Evolutionary conservation across 2,329 filamentous ascomycete genomes (phyloP).

Genomic region (Aspergillus proliferans): DNA sequence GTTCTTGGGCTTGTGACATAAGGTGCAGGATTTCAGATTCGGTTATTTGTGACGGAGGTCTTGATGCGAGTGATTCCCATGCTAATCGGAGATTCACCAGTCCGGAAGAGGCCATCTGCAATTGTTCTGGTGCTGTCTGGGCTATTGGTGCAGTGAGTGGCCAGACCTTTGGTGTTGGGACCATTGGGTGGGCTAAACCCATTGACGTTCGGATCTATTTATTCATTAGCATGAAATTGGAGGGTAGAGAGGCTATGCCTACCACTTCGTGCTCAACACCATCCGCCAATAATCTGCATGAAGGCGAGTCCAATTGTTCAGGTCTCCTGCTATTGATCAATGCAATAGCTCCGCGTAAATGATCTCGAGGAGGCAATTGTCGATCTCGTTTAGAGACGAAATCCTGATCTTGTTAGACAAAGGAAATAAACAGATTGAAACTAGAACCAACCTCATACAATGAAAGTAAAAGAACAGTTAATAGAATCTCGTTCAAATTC

Average conservation of each 20-base stretch:
- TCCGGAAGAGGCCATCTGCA: constrained; percentile 15
- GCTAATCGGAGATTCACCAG: constrained; percentile 18
- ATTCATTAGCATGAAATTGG: neutral
- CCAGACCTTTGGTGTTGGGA: constrained; percentile 19
- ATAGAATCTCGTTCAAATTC: constrained; percentile 17
- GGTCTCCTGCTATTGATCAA: constrained; percentile 18
- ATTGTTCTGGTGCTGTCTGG: constrained; percentile 12
- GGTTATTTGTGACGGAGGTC: neutral
- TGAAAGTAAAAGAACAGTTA: constrained; percentile 21
- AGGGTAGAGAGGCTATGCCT: neutral
- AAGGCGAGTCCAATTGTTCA: constrained; percentile 7
- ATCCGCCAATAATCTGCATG: constrained; percentile 13
- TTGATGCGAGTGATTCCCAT: constrained; percentile 14
- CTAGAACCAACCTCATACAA: constrained; percentile 19
- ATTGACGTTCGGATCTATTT: constrained; percentile 19
- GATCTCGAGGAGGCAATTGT: constrained; percentile 15
- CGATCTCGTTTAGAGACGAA: constrained; percentile 20
- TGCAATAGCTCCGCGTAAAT: constrained; percentile 24
- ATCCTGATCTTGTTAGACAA: constrained; percentile 13
- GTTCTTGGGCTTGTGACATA: constrained; percentile 13
- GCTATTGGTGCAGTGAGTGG: constrained; percentile 12
- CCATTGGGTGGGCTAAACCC: constrained; percentile 11
- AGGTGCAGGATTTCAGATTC: constrained; percentile 7
- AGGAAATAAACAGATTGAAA: neutral
- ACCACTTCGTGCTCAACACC: constrained; percentile 23